Base-by-base conservation (phyloP, 768 basidiomycete genomes). In the Termitomyces sp. region DNA sequence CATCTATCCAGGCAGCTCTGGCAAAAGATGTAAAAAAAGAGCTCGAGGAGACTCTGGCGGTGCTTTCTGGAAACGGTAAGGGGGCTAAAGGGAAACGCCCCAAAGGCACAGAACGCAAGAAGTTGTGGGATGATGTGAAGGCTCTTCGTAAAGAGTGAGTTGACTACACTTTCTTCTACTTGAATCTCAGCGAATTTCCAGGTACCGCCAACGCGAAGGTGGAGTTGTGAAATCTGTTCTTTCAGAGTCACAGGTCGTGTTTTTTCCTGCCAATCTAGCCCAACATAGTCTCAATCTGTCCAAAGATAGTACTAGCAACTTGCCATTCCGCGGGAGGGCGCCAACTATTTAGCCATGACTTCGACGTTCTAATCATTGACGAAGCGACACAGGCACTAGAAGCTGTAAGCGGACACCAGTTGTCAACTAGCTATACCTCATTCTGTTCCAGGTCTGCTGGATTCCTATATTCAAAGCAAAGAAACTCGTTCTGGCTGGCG, bases 321-420 rank as follows among this genome's bases (percentile, higher is more conserved):
- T 98, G 96, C 60, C 95, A 98, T 73, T 90, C 93, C 12, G 83
- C 96, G 5, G 97, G 96, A 0, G 87, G 90, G 3, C 74, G 88
- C 20, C 92, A 95, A 60, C 71, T 98, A 7, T 78, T 81, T 40
- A 83, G 87, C 56, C 78, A 86, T 53, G 71, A 79, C 1, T 99
- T 99, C 64, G 97, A 99, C 65, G 89, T 96, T 0, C 84, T 94
- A 11, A 88, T 99, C 43, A 95, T 99, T 51, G 97, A 99, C 61
- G 97, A 99, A 72, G 97, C 97, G 0, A 98, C 97, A 0, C 97
- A 98, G 68, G 96, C 95, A 3, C 65, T 97, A 13, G 96, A 99
- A 72, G 93, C 94, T 22, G 94, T 94, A 65, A 56, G 82, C 67
- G 9, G 13, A 25, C 27, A 11, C 29, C 13, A 20, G 20, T 20